Evolutionary conservation across 2,329 filamentous ascomycete species (phyloP).

Genomic region (Trichophyton equinum): DNA sequence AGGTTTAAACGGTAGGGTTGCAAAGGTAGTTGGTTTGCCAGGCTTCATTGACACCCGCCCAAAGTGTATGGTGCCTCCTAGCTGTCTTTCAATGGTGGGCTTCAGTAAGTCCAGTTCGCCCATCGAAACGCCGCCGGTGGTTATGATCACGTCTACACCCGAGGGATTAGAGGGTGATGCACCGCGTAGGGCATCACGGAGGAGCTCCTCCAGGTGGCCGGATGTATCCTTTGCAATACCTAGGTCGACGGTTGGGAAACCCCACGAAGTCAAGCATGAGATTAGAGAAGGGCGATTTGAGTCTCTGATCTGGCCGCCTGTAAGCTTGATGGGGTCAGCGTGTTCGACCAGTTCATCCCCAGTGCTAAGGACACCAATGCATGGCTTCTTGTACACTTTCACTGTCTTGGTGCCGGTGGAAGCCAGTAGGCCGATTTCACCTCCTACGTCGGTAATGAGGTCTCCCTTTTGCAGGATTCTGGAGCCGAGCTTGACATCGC

Average conservation of each 20-base stretch:
- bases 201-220: constrained; percentile 59
- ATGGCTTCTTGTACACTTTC: constrained; percentile 59
- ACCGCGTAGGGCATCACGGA: constrained; percentile 59
- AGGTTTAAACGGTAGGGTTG: constrained; percentile 59
- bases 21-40: constrained; percentile 94
- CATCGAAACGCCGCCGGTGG: constrained; percentile 93
- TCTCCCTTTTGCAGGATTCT: constrained; percentile 65
- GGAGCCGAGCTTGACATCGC: constrained; percentile 61
- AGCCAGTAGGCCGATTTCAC: constrained; percentile 80
- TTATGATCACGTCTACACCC: constrained; percentile 68
- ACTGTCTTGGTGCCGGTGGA: constrained; percentile 66
- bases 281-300: constrained; percentile 84
- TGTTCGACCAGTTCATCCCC: constrained; percentile 87
- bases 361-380: constrained; percentile 79
- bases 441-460: constrained; percentile 72
- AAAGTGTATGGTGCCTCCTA: constrained; percentile 91
- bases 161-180: constrained; percentile 19
- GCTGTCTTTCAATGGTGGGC: constrained; percentile 78
- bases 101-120: constrained; percentile 94
- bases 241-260: constrained; percentile 69
- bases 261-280: constrained; percentile 59
- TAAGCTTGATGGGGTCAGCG: constrained; percentile 45
- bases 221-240: constrained; percentile 56
- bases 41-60: constrained; percentile 96
- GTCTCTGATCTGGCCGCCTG: constrained; percentile 77